These are phyloP conservation scores for Polytrichum commune DNA, from an alignment of 225 moss, liverwort and hornwort species.

Conservation along the genomic window DNA sequence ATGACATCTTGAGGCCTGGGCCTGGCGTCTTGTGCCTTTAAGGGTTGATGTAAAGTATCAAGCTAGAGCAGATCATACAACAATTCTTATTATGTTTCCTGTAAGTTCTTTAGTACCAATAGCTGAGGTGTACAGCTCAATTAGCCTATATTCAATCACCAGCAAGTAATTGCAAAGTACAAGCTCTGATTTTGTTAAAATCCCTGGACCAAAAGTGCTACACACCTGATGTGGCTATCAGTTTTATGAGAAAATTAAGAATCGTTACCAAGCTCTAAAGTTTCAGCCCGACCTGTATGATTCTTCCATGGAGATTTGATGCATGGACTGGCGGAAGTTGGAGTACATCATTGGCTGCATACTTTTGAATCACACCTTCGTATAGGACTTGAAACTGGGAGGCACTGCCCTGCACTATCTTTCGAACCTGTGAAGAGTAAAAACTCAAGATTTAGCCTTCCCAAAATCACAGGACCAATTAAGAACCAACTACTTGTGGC, in stretches of 20 bases:
- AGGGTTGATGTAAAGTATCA: too few species aligned
- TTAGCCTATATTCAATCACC: background rate
- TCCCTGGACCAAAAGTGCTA: conserved; percentile 21
- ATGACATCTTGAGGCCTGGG: too few species aligned
- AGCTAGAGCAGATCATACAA: too few species aligned
- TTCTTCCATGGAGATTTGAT: conserved; percentile 50
- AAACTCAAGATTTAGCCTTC: too few species aligned
- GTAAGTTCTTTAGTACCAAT: background rate
- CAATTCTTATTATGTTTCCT: too few species aligned
- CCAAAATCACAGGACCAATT: too few species aligned
- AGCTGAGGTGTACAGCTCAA: background rate
- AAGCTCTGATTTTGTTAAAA: conserved; percentile 1
- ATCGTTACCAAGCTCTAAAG: background rate
- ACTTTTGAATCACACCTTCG: conserved; percentile 46
- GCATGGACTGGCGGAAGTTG: conserved; percentile 47
- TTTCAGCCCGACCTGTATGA: conserved; percentile 41
- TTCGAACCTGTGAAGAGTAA: conserved; percentile 52
- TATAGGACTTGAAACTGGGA: conserved; percentile 71
- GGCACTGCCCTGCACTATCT: conserved; percentile 85
- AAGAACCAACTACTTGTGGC: too few species aligned
- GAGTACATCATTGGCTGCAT: conserved; percentile 58
- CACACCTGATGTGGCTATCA: background rate
- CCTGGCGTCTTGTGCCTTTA: too few species aligned
- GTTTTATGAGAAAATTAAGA: background rate
- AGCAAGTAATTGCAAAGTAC: too few species aligned